A percentile compares a stretch with the other conserved stretches of the same genome.
These are phyloP conservation scores for Talaromyces adpressus DNA, from an alignment of 495 filamentous ascomycete species.

Conservation along the genomic window DNA sequence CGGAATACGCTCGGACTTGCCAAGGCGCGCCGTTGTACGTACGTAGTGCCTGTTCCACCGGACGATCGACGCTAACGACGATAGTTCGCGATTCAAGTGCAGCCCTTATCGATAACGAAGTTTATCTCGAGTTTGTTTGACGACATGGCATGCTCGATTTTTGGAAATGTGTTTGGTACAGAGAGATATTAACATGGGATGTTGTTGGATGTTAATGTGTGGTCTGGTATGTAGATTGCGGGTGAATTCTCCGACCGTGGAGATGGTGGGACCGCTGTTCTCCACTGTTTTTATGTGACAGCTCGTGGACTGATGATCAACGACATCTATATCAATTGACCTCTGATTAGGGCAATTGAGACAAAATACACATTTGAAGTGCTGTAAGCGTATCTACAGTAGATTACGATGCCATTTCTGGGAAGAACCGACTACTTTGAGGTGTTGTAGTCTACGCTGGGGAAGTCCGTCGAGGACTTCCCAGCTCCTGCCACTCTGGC, in stretches of 20 bases:
- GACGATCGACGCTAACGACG: neutral
- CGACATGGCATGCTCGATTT: neutral
- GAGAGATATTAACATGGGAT: neutral
- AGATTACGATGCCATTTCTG: neutral
- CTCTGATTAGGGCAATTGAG: neutral
- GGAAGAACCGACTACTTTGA: neutral
- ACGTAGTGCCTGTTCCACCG: neutral
- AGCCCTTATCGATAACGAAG: neutral
- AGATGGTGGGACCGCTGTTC: neutral
- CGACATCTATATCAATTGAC: neutral
- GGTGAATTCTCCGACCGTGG: neutral
- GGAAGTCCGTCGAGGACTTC: no score
- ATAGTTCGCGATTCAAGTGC: neutral
- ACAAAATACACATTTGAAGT: neutral
- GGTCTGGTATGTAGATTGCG: neutral
- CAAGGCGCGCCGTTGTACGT: neutral
- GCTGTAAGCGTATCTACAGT: neutral
- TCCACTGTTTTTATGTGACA: neutral
- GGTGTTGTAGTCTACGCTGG: no score
- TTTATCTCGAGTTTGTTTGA: neutral
- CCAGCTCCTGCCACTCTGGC: no score
- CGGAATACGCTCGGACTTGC: neutral
- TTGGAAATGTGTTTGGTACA: neutral
- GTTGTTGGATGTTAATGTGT: neutral
- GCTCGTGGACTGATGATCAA: neutral